Evolutionary conservation across 2,329 filamentous ascomycete species (phyloP).

Genomic region (Escovopsis sp.): DNA sequence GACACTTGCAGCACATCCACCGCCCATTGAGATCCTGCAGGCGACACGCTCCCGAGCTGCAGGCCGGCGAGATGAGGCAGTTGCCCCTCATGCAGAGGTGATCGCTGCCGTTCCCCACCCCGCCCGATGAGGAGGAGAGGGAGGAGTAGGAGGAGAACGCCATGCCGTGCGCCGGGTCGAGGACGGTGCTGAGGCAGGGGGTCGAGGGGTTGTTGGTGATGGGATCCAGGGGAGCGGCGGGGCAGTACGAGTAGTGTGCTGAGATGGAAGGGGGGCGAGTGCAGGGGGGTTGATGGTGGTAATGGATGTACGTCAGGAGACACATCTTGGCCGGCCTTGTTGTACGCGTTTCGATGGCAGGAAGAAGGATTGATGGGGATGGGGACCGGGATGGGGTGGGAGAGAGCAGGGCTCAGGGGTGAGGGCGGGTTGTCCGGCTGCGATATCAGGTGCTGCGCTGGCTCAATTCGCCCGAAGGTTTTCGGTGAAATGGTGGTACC

Average conservation of each 20-base stretch:
- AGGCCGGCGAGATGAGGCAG: conserved; percentile 31
- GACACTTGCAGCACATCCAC: conserved; percentile 37
- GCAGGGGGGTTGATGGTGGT: conserved; percentile 34
- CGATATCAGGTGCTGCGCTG: neutral
- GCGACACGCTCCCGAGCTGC: conserved; percentile 32
- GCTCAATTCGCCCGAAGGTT: conserved; percentile 1
- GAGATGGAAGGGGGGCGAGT: conserved; percentile 24
- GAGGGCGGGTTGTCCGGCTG: conserved; percentile 1
- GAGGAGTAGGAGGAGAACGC: too few relatives aligned
- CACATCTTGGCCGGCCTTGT: conserved; percentile 25
- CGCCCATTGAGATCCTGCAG: conserved; percentile 31
- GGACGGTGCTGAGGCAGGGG: conserved; percentile 12
- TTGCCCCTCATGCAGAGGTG: conserved; percentile 31
- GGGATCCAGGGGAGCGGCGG: conserved; percentile 16
- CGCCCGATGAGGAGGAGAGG: too few relatives aligned
- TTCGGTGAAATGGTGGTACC: conserved; percentile 5
- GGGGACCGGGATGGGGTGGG: neutral
- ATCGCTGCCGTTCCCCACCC: conserved; percentile 16
- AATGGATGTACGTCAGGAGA: conserved; percentile 34
- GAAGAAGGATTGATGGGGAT: neutral
- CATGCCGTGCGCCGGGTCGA: conserved; percentile 15
- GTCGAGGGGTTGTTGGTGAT: conserved; percentile 11
- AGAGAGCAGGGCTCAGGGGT: neutral
- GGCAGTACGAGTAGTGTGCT: conserved; percentile 30
- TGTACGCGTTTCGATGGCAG: neutral